Percentiles rank a stretch among this genome's conserved stretches.
Evolutionary conservation across 306 rosid species (phyloP).

Genomic region (Senna siamea): DNA sequence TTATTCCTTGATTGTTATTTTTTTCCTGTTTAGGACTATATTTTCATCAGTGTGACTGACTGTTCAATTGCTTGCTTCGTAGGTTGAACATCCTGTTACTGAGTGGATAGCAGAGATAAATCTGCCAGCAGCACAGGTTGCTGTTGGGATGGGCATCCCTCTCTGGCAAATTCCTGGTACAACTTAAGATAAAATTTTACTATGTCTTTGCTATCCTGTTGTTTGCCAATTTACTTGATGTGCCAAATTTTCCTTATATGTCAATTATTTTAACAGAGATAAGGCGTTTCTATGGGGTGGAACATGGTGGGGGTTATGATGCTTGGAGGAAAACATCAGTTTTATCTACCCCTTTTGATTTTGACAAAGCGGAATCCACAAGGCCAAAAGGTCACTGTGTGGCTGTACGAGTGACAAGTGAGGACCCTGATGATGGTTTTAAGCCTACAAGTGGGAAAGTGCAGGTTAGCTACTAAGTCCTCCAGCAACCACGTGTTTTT

Average conservation of each 20-base stretch:
- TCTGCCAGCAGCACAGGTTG: slow-evolving; percentile 98
- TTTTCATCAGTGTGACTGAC: slow-evolving; percentile 22
- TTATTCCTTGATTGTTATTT: not conserved
- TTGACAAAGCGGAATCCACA: slow-evolving; percentile 84
- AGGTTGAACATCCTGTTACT: slow-evolving; percentile 99
- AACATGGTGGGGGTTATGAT: slow-evolving; percentile 94
- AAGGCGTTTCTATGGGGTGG: slow-evolving; percentile 92
- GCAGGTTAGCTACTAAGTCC: slow-evolving; percentile 65
- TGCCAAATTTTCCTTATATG: slow-evolving; percentile 32
- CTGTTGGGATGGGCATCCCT: slow-evolving; percentile 97
- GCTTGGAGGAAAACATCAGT: slow-evolving; percentile 89
- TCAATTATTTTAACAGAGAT: slow-evolving; percentile 66
- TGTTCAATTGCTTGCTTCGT: slow-evolving; percentile 30
- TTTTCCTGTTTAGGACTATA: not conserved
- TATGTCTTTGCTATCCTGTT: slow-evolving; percentile 30
- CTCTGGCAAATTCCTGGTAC: slow-evolving; percentile 99
- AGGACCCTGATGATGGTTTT: slow-evolving; percentile 99
- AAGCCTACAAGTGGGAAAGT: slow-evolving; percentile 99
- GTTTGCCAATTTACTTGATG: slow-evolving; percentile 25
- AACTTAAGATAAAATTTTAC: slow-evolving; percentile 27
- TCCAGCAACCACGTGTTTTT: slow-evolving; percentile 29
- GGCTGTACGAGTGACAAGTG: slow-evolving; percentile 99
- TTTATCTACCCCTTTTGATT: slow-evolving; percentile 83
- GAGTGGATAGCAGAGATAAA: slow-evolving; percentile 99
- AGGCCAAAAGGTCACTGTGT: slow-evolving; percentile 98